Conservation (phyloP, 768 basidiomycete genomes). For the Boletellus ananas region DNA sequence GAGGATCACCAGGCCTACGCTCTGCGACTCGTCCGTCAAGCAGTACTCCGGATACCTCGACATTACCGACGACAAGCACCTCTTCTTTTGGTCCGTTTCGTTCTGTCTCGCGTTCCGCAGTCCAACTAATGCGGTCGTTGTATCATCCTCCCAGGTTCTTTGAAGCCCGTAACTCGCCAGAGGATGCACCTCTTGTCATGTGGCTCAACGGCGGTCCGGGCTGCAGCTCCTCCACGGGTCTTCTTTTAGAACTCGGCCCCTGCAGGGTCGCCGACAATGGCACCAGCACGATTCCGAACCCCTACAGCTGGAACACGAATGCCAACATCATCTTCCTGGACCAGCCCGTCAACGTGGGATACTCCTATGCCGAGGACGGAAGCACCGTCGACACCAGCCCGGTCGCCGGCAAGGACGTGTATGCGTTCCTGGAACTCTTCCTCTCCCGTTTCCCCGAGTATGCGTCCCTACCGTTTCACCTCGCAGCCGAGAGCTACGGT, state of each 20-base stretch:
- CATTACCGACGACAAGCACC: conserved; percentile 70
- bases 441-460: conserved; percentile 74
- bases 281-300: conserved; percentile 66
- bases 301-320: conserved; percentile 79
- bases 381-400: conserved; percentile 76
- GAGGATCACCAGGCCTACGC: conserved; percentile 59
- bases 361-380: conserved; percentile 76
- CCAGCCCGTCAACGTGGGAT: conserved; percentile 87
- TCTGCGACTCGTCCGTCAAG: conserved; percentile 74
- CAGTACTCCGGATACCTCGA: conserved; percentile 85
- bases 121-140: neutral
- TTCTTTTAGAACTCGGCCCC: conserved; percentile 91
- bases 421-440: conserved; percentile 81
- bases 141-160: conserved; percentile 63
- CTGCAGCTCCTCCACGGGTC: conserved; percentile 73
- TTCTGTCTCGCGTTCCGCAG: neutral
- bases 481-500: conserved; percentile 77
- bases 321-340: conserved; percentile 60
- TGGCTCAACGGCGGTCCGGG: conserved; percentile 88
- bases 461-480: conserved; percentile 64
- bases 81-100: conserved; percentile 76
- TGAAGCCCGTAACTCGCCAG: conserved; percentile 72
- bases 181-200: conserved; percentile 75
- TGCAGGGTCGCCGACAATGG: conserved; percentile 72
- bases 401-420: conserved; percentile 86